These are phyloP conservation scores for Baeospora myosura DNA, from an alignment of 1,284 basidiomycete species.

Conservation along the genomic window DNA sequence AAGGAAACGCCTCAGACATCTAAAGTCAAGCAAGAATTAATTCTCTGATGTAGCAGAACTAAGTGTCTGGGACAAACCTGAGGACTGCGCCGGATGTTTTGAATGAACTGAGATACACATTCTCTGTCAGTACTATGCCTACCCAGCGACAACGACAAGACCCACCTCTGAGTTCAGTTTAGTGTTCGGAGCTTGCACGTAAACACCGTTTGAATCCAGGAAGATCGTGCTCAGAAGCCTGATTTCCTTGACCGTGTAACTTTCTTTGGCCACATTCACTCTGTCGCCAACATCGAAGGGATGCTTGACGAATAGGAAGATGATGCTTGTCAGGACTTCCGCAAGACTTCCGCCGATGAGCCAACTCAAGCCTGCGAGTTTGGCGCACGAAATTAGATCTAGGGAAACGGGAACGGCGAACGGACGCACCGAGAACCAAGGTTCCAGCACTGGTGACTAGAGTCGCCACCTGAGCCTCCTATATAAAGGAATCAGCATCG, in stretches of 20 bases:
- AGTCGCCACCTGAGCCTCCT: constrained; percentile 67
- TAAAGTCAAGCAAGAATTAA: constrained; percentile 20
- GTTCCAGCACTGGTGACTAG: constrained; percentile 79
- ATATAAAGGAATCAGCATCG: constrained; percentile 12
- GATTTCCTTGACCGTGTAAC: constrained; percentile 84
- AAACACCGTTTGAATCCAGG: constrained; percentile 50
- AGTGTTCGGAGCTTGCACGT: constrained; percentile 65
- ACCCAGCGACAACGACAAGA: constrained; percentile 13
- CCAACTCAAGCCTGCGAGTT: constrained; percentile 67
- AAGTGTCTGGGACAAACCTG: constrained; percentile 33
- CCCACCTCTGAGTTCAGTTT: constrained; percentile 54
- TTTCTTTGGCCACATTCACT: constrained; percentile 45
- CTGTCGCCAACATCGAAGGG: constrained; percentile 88
- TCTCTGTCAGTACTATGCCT: no score
- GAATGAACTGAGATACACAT: constrained; percentile 44
- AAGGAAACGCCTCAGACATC: constrained; percentile 74
- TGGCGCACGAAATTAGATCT: constrained; percentile 3
- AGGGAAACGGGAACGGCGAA: constrained; percentile 3
- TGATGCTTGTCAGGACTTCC: constrained; percentile 70
- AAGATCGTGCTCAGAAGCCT: constrained; percentile 75
- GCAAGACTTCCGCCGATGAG: constrained; percentile 71
- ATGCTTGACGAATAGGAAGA: constrained; percentile 84
- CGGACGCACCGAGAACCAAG: constrained; percentile 60
- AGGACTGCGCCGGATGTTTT: constrained; percentile 66
- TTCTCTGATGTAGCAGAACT: not conserved